Evolutionary conservation across 23 red algal species (phyloP).

Genomic region (Agarophyton chilense): DNA sequence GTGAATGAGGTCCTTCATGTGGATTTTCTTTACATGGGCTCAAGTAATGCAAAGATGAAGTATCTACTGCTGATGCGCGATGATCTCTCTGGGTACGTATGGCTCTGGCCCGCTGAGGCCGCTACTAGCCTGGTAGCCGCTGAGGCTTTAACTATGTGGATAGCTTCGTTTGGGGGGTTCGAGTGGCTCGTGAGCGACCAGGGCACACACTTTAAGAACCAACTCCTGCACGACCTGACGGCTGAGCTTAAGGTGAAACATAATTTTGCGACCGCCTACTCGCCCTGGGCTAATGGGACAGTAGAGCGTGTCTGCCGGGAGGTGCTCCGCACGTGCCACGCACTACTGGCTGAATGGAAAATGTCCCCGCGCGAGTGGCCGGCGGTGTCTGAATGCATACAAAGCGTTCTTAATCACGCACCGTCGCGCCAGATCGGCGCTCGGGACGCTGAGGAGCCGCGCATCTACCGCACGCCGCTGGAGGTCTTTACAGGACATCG

Average conservation of each 20-base stretch:
- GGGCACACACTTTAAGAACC: not conserved
- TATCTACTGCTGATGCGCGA: slow-evolving; percentile 28
- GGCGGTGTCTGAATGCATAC: too few relatives aligned
- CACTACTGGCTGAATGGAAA: not conserved
- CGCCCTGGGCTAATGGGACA: not conserved
- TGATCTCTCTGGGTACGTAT: slow-evolving; percentile 14
- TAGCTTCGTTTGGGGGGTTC: not conserved
- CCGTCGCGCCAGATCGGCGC: too few relatives aligned
- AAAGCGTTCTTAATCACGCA: too few relatives aligned
- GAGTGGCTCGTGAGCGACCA: not conserved
- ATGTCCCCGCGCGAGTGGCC: not conserved
- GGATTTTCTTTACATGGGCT: slow-evolving; percentile 36
- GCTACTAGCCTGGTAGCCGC: not conserved
- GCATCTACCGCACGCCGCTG: too few relatives aligned
- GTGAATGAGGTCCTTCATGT: slow-evolving; percentile 31
- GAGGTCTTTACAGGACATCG: too few relatives aligned
- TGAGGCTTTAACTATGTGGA: slow-evolving; percentile 5
- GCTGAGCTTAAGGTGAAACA: not conserved
- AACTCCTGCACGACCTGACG: not conserved
- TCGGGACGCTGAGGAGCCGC: too few relatives aligned
- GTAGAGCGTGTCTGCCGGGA: not conserved
- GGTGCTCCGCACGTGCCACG: not conserved
- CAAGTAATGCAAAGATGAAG: not conserved
- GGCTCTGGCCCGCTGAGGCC: slow-evolving; percentile 19
- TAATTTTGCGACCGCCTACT: not conserved